Percentiles rank a stretch among this genome's conserved stretches.
Evolutionary conservation across 176 grass and related monocot species (phyloP).

Genomic region (Ensete ventricosum): DNA sequence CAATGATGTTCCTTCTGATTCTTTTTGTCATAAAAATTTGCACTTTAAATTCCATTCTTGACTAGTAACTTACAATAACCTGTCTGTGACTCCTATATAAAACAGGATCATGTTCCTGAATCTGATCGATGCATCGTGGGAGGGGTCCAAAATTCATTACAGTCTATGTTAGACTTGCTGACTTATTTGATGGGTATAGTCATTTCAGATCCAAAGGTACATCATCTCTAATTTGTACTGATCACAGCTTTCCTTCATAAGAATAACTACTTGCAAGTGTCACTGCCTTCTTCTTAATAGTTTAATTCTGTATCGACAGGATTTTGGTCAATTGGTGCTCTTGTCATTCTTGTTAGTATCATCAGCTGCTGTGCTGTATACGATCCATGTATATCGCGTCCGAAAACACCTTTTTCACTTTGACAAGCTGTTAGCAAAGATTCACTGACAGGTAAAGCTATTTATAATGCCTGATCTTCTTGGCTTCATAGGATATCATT

Average conservation of each 20-base stretch:
- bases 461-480: too few species aligned
- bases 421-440: constrained; percentile 54
- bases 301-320: constrained; percentile 28
- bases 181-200: constrained; percentile 88
- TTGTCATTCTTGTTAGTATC: constrained; percentile 84
- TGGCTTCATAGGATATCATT: too few species aligned
- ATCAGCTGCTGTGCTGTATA: constrained; percentile 55
- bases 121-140: constrained; percentile 70
- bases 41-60: too few species aligned
- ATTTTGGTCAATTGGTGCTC: constrained; percentile 64
- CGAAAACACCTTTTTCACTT: constrained; percentile 87
- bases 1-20: background rate
- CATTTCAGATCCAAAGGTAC: constrained; percentile 79
- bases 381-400: constrained; percentile 50
- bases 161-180: constrained; percentile 80
- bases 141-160: constrained; percentile 82
- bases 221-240: background rate
- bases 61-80: too few species aligned
- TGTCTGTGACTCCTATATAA: too few species aligned
- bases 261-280: background rate
- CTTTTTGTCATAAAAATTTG: background rate
- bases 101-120: constrained; percentile 58
- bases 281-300: background rate
- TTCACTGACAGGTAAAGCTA: constrained; percentile 21
- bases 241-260: background rate